Evolutionary conservation across 352 stramenopile genomes (phyloP).

Genomic region (Pythium myriotylum): DNA sequence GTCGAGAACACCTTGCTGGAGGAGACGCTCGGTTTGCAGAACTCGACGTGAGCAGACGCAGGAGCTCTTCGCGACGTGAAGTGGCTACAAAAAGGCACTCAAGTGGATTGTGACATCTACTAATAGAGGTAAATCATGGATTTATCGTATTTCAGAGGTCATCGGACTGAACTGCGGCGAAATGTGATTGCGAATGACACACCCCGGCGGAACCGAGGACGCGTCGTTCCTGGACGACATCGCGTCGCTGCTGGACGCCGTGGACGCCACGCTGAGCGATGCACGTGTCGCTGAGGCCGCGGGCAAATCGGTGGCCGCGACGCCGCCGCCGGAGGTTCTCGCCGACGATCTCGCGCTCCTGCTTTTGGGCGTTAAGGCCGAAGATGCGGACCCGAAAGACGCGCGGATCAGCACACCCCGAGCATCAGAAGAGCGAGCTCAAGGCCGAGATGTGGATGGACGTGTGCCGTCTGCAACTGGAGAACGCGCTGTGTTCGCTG

Average conservation of each 20-base stretch:
- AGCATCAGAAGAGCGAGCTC: too few relatives aligned
- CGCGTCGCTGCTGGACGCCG: background rate
- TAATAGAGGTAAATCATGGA: background rate
- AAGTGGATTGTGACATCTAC: background rate
- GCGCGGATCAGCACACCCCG: background rate
- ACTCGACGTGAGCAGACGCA: too few relatives aligned
- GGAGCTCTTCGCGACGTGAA: too few relatives aligned
- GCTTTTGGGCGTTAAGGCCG: background rate
- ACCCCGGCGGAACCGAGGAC: background rate
- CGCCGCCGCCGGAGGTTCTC: background rate
- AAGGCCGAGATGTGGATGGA: too few relatives aligned
- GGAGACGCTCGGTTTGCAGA: background rate
- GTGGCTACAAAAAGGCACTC: background rate
- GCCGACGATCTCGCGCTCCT: background rate
- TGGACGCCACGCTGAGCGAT: slow-evolving; percentile 1
- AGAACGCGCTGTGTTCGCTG: too few relatives aligned
- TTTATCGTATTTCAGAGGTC: too few relatives aligned
- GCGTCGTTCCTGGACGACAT: slow-evolving; percentile 4
- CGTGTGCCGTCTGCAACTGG: too few relatives aligned
- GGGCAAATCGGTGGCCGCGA: background rate
- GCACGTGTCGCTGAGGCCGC: background rate
- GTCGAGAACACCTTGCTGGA: slow-evolving; percentile 9
- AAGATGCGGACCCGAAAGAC: background rate
- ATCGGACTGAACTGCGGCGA: too few relatives aligned
- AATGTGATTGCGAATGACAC: background rate